Base-by-base conservation (phyloP, 257 asterid species). In the Scutellaria baicalensis region DNA sequence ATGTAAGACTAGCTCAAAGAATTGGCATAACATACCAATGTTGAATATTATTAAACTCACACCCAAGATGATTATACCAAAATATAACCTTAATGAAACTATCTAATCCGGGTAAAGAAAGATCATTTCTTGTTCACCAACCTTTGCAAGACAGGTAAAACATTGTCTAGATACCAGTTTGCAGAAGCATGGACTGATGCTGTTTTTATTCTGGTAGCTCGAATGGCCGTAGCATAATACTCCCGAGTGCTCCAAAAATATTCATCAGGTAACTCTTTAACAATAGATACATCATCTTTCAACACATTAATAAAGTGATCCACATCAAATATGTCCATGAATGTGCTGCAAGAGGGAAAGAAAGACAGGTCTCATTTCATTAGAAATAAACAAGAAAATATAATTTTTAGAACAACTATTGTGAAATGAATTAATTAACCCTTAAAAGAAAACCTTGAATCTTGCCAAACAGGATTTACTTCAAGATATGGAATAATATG, bases 121-220 rank as follows among this genome's bases (percentile, higher is more conserved):
- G 20, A 66, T 55, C 51, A 27, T 55, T 50, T 47, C 18, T 39
- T 9, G 17, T 67, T 14, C 52, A 83, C 95, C 58, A 65, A 93
- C 99, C 96, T 91, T 77, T 82, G 83, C 49, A 94, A 40, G 74
- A 94, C 75, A 57, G 98, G 98, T 71, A 64, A 76, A 14, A 91
- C 97, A 67, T 94, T 91, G 75, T 94, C 98, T 36, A 83, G 71
- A 66, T 94, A 94, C 99, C 99, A 94, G 78, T 91, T 83, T 59
- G 96, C 96, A 42, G 99, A 91, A 78, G 99, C 97, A 83, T 81
- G 99, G 70, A 88, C 95, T 4, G 97, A 95, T 60, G 99, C 97
- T 33, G 92, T 82, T 82, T 94, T 94, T 16, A 94, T 82, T 81
- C 99, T 85, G 71, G 87, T 94, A 39, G 92, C 91, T 71, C 99